These are phyloP conservation scores for Fulvia fulva DNA, from an alignment of 2,329 filamentous ascomycete species.

Conservation along the genomic window DNA sequence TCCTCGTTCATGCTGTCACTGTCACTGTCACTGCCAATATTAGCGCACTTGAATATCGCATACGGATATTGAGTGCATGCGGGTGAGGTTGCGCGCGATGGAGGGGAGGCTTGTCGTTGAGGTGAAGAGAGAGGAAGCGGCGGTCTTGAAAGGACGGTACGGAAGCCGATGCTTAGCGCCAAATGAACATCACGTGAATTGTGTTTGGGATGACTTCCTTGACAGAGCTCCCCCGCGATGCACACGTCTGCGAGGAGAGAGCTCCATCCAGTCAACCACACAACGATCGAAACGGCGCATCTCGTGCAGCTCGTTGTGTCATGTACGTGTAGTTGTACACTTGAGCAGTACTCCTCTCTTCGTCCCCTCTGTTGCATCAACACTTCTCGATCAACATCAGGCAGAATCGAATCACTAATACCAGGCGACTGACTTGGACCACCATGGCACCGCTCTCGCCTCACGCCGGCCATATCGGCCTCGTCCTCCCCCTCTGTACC, in stretches of 20 bases:
- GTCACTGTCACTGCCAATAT: no score
- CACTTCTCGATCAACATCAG: neutral
- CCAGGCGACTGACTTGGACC: neutral
- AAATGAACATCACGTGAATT: no score
- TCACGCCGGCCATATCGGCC: constrained; percentile 25
- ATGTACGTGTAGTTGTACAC: neutral
- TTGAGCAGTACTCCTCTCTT: neutral
- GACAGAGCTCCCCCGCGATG: neutral
- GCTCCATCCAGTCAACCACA: neutral
- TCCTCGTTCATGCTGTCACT: constrained; percentile 28
- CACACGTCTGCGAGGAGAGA: neutral
- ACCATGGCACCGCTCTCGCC: constrained; percentile 26
- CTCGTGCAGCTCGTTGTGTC: neutral
- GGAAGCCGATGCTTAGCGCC: no score
- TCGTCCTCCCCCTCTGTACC: constrained; percentile 30
- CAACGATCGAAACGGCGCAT: neutral
- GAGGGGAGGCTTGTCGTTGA: no score
- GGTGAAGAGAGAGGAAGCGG: no score
- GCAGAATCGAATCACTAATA: neutral
- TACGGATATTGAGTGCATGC: no score
- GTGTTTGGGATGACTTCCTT: no score
- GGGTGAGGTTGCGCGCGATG: no score
- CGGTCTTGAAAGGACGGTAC: no score
- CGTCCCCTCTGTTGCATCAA: neutral
- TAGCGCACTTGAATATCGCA: no score